phyloP scores from a whole-genome alignment of 352 stramenopile genomes.

The Discostella stelligera region DNA sequence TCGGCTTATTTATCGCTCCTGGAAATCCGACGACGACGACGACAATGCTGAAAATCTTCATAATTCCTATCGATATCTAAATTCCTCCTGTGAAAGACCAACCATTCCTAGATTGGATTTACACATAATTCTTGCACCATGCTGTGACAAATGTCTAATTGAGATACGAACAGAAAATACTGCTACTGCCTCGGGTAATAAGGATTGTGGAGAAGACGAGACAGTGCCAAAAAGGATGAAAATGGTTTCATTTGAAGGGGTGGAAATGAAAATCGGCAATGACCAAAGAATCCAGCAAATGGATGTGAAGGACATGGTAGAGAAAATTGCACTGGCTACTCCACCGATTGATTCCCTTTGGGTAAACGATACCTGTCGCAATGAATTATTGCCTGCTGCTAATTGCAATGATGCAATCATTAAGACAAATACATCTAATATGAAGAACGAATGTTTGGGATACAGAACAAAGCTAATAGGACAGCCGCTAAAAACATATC shows the following conservation, averaged over 20 bases:
- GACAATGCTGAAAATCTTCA: constrained; percentile 4
- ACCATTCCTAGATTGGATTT: constrained; percentile 18
- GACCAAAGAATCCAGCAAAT: not conserved
- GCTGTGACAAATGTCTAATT: constrained; percentile 29
- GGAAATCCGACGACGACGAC: constrained; percentile 4
- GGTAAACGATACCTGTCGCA: constrained; percentile 17
- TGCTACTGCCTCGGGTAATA: not conserved
- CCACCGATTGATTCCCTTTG: constrained; percentile 30
- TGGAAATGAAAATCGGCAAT: not conserved
- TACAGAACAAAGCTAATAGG: constrained; percentile 30
- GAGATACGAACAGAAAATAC: constrained; percentile 20
- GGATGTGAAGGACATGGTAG: constrained; percentile 31
- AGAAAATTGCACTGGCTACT: constrained; percentile 21
- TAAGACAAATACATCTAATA: not conserved
- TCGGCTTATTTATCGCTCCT: constrained; percentile 10
- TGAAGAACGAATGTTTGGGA: not conserved
- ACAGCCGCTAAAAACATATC: constrained; percentile 28
- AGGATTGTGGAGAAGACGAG: not conserved
- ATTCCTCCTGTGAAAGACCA: not conserved
- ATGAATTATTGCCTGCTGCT: not conserved
- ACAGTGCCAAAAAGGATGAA: constrained; percentile 27
- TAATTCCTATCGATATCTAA: constrained; percentile 15
- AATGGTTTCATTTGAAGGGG: constrained; percentile 12
- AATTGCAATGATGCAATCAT: not conserved
- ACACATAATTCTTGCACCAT: constrained; percentile 18